Conservation (phyloP, 331 rosid genomes). For the Cydonia oblonga region DNA sequence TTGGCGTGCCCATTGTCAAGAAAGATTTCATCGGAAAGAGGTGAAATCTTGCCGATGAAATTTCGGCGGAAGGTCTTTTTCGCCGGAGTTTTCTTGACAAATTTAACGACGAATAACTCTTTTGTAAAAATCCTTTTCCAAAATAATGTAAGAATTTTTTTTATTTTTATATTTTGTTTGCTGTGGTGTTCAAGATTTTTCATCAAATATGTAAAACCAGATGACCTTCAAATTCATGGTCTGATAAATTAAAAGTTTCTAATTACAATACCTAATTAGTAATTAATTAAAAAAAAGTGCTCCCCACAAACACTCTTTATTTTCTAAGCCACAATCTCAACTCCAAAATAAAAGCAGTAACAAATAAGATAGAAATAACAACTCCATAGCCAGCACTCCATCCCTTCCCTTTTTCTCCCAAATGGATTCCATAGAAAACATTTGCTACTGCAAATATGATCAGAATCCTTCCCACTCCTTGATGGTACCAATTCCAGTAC, state of each 20-base stretch:
- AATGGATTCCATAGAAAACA: conserved; percentile 65
- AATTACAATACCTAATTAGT: neutral
- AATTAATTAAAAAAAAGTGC: neutral
- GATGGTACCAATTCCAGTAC: conserved; percentile 72
- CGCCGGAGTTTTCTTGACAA: neutral
- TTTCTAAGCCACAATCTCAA: conserved; percentile 28
- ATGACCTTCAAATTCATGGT: neutral
- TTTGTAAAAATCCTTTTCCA: neutral
- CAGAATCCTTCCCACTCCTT: conserved; percentile 43
- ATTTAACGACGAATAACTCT: too few species aligned
- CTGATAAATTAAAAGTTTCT: neutral
- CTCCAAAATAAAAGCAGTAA: conserved; percentile 38
- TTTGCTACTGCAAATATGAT: conserved; percentile 50
- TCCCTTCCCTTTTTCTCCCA: conserved; percentile 36
- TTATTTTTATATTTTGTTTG: too few species aligned
- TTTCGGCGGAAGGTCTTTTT: accelerated
- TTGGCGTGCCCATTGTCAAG: neutral
- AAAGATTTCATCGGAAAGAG: neutral
- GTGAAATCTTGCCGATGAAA: neutral
- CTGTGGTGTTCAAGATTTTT: neutral
- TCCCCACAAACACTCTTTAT: neutral
- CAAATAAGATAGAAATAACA: conserved; percentile 35
- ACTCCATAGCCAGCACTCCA: conserved; percentile 56
- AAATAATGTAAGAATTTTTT: neutral
- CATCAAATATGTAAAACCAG: neutral